A percentile compares a stretch with the other conserved stretches of the same genome.
These are phyloP conservation scores for Plasmodium billcollinsi DNA, from an alignment of 169 alveolate species.

Conservation along the genomic window DNA sequence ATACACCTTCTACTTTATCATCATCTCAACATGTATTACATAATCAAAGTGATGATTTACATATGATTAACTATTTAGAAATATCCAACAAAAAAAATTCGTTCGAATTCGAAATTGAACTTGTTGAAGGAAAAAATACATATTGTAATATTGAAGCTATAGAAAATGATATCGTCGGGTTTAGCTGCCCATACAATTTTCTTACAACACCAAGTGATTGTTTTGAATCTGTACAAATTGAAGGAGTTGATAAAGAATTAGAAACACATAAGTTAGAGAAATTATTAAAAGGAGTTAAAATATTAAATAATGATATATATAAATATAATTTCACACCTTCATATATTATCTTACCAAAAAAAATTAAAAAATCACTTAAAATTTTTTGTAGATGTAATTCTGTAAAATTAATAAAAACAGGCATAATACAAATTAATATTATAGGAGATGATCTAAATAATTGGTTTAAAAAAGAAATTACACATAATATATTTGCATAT, in stretches of 20 bases:
- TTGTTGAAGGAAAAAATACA: conserved; percentile 34
- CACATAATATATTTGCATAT: conserved; percentile 26
- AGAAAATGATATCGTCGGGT: conserved; percentile 69
- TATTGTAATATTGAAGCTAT: conserved; percentile 68
- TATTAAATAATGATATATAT: conserved; percentile 38
- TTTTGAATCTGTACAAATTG: conserved; percentile 58
- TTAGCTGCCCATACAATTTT: conserved; percentile 66
- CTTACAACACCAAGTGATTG: conserved; percentile 51
- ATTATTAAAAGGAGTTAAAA: conserved; percentile 27
- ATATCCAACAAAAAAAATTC: conserved; percentile 9
- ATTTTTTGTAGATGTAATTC: conserved; percentile 65
- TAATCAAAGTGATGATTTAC: neutral
- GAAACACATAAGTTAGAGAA: conserved; percentile 43
- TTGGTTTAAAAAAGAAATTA: conserved; percentile 55
- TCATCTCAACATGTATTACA: neutral
- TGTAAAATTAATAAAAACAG: conserved; percentile 16
- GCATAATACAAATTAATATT: conserved; percentile 39
- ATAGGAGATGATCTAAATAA: conserved; percentile 65
- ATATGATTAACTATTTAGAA: neutral
- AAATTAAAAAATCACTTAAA: conserved; percentile 26
- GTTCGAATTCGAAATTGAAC: conserved; percentile 49
- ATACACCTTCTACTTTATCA: too few relatives aligned
- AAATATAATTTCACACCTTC: conserved; percentile 56
- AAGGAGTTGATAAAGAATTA: conserved; percentile 44
- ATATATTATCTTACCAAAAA: conserved; percentile 55